These are phyloP conservation scores for Rutstroemia sydowiana DNA, from an alignment of 2,329 filamentous ascomycete genomes.

Conservation along the genomic window DNA sequence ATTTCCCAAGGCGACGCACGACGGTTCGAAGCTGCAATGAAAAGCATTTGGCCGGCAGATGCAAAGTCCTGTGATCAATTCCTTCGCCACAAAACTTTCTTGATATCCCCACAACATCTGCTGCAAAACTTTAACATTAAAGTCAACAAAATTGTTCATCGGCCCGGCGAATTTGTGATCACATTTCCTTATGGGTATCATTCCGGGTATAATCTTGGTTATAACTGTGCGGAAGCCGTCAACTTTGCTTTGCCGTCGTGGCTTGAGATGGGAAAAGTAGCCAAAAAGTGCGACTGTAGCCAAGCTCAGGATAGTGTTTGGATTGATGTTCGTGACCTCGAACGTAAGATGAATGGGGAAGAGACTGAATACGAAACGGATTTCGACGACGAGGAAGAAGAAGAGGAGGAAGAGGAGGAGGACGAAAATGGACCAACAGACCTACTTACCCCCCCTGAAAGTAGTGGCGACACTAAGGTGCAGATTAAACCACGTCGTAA, in stretches of 20 bases:
- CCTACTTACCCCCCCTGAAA: constrained; percentile 67
- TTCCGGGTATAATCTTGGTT: constrained; percentile 94
- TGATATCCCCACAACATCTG: constrained; percentile 86
- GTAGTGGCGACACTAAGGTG: constrained; percentile 62
- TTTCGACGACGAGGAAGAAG: constrained; percentile 63
- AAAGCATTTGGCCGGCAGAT: constrained; percentile 86
- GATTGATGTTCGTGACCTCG: constrained; percentile 94
- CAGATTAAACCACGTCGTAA: constrained; percentile 50
- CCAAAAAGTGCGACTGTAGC: constrained; percentile 94
- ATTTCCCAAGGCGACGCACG: constrained; percentile 93
- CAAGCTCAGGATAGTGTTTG: constrained; percentile 95
- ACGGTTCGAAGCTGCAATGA: constrained; percentile 92
- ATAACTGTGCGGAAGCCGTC: constrained; percentile 97
- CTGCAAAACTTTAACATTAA: constrained; percentile 87
- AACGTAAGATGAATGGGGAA: constrained; percentile 87
- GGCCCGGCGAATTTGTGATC: constrained; percentile 96
- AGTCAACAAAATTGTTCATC: constrained; percentile 91
- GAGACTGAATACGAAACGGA: constrained; percentile 77
- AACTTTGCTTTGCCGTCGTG: constrained; percentile 96
- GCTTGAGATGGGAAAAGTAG: constrained; percentile 90
- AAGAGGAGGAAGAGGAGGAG: constrained; percentile 56
- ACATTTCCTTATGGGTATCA: constrained; percentile 98
- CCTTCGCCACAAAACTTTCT: constrained; percentile 91
- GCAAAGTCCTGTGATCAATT: constrained; percentile 96
- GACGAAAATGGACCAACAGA: constrained; percentile 57